A percentile compares a stretch with the other conserved stretches of the same genome.
phyloP scores from a whole-genome alignment of 1,139 yeast genomes.

The Debaryomyces sp. region DNA sequence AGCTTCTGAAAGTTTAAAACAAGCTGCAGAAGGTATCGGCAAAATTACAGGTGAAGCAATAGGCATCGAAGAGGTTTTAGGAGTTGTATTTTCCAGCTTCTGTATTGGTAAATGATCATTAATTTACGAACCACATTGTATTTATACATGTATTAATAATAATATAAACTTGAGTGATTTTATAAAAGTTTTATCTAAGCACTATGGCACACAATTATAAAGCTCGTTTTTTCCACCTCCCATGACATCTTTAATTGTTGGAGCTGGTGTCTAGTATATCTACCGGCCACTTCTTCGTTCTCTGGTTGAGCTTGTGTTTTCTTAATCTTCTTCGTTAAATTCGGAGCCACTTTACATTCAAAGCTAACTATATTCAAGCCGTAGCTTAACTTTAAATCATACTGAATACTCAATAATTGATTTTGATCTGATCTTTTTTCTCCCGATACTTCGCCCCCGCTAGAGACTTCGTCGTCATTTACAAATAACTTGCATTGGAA shows the following conservation, averaged over 20 bases:
- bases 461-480: constrained; percentile 52
- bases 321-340: constrained; percentile 36
- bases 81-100: constrained; percentile 86
- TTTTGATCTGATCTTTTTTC: constrained; percentile 23
- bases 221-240: constrained; percentile 49
- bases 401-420: constrained; percentile 37
- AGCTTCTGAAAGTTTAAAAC: constrained; percentile 76
- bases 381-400: constrained; percentile 50
- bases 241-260: constrained; percentile 51
- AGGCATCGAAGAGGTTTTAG: constrained; percentile 88
- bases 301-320: constrained; percentile 26
- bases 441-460: constrained; percentile 40
- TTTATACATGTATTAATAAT: neutral
- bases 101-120: constrained; percentile 80
- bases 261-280: constrained; percentile 52
- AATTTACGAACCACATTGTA: neutral
- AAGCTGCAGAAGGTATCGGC: constrained; percentile 86
- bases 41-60: constrained; percentile 88
- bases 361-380: constrained; percentile 53
- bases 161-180: constrained; percentile 7
- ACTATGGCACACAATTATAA: constrained; percentile 31
- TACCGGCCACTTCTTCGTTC: constrained; percentile 34
- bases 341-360: constrained; percentile 50
- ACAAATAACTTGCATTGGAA: constrained; percentile 47
- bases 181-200: constrained; percentile 10